phyloP scores from a whole-genome alignment of 768 basidiomycete genomes.

The Rossbeevera mucosa region DNA sequence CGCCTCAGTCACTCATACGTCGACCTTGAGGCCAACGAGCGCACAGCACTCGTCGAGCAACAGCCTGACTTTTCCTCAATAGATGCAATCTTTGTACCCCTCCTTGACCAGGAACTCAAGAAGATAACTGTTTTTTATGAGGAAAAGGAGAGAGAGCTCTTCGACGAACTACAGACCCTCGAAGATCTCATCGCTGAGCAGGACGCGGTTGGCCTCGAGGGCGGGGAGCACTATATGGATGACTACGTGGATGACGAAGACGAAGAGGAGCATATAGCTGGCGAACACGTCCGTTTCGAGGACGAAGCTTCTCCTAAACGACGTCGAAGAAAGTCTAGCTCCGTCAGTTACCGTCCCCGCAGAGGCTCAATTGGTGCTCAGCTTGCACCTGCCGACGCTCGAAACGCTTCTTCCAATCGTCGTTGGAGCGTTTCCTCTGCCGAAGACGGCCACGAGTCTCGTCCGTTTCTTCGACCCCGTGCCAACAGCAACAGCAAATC shows the following conservation, averaged over 20 bases:
- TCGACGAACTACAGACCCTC: not conserved
- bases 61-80: not conserved
- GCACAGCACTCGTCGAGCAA: not conserved
- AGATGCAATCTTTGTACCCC: not conserved
- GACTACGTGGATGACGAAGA: constrained; percentile 48
- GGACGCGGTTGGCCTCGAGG: not conserved
- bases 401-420: constrained; percentile 5
- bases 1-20: not conserved
- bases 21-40: not conserved
- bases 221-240: constrained; percentile 22
- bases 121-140: not conserved
- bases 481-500: not conserved
- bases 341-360: constrained; percentile 23
- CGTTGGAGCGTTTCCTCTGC: constrained; percentile 46
- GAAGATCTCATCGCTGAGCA: not conserved
- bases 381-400: not conserved
- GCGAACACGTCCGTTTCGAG: constrained; percentile 27
- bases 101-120: not conserved
- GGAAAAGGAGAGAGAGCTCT: not conserved
- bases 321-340: constrained; percentile 35
- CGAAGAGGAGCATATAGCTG: constrained; percentile 23
- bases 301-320: constrained; percentile 25
- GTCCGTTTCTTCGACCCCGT: constrained; percentile 2
- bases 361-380: constrained; percentile 16
- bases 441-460: constrained; percentile 34